A percentile compares a stretch with the other conserved stretches of the same genome.
Evolutionary conservation across 2,329 filamentous ascomycete species (phyloP).

Genomic region (Monilinia fructigena): DNA sequence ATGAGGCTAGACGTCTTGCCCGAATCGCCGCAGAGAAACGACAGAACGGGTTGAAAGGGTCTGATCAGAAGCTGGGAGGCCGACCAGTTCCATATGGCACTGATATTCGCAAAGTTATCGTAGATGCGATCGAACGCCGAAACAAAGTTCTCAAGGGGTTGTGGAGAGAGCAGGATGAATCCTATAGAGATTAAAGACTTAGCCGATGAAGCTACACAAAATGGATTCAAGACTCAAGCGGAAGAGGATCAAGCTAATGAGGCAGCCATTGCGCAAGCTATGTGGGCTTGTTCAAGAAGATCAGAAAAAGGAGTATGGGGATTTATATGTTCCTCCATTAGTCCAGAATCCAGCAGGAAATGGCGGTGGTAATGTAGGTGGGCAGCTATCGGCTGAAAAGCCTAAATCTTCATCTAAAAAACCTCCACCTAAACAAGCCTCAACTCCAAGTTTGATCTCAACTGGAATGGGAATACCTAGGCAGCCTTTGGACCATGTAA

Average conservation of each 20-base stretch:
- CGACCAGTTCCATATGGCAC: constrained; percentile 53
- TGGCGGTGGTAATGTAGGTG: constrained; percentile 34
- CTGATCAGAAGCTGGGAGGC: constrained; percentile 73
- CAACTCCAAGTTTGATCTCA: constrained; percentile 6
- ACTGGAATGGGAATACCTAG: background rate
- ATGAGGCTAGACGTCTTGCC: constrained; percentile 74
- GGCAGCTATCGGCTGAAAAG: background rate
- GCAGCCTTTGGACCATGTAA: constrained; percentile 30
- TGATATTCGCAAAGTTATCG: constrained; percentile 71
- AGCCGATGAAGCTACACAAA: constrained; percentile 60
- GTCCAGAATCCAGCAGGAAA: constrained; percentile 38
- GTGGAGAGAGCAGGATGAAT: constrained; percentile 64
- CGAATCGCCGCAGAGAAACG: constrained; percentile 73
- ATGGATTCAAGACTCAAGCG: constrained; percentile 78
- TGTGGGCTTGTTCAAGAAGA: constrained; percentile 83
- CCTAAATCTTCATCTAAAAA: background rate
- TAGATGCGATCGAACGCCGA: constrained; percentile 67
- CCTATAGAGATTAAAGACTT: constrained; percentile 66
- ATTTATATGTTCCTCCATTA: constrained; percentile 36
- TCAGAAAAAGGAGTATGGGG: constrained; percentile 37
- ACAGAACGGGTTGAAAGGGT: constrained; percentile 55
- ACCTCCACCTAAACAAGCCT: constrained; percentile 8
- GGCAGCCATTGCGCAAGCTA: constrained; percentile 76
- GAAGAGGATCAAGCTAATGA: constrained; percentile 91
- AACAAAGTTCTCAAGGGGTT: constrained; percentile 67